Percentiles rank a stretch among this genome's conserved stretches.
Evolutionary conservation across 768 basidiomycete genomes (phyloP).

Genomic region (Auriscalpium microsporum): DNA sequence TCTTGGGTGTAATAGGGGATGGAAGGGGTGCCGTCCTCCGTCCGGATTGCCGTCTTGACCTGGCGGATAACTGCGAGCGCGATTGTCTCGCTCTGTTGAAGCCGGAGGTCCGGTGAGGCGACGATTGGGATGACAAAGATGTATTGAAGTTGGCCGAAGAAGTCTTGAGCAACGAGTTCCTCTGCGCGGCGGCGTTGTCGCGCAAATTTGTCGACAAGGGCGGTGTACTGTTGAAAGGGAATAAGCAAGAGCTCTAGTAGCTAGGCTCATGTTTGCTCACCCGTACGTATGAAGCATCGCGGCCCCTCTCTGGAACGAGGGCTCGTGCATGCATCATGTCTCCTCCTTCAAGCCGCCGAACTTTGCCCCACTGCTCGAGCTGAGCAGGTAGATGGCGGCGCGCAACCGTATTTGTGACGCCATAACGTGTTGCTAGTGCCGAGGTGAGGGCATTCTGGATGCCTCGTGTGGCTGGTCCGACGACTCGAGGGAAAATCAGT

Average conservation of each 20-base stretch:
- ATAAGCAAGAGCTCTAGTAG: not conserved
- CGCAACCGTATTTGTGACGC: not conserved
- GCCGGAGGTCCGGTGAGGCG: not conserved
- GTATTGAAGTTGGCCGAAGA: not conserved
- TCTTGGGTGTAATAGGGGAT: not conserved
- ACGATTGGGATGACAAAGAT: not conserved
- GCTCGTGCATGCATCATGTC: not conserved
- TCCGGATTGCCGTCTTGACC: not conserved
- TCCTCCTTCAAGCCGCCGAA: not conserved
- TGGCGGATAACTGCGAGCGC: not conserved
- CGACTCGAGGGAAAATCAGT: not conserved
- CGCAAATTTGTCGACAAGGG: not conserved
- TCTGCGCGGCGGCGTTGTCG: not conserved
- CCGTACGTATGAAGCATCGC: not conserved
- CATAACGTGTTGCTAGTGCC: not conserved
- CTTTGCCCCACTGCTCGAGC: not conserved
- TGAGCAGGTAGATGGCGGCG: not conserved
- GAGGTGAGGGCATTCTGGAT: not conserved
- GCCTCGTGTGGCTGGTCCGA: not conserved
- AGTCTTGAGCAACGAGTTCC: not conserved
- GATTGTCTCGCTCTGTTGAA: not conserved
- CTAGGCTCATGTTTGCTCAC: not conserved
- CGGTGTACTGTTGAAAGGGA: not conserved
- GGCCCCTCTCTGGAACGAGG: not conserved
- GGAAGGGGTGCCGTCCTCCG: not conserved